Evolutionary conservation across 2,329 filamentous ascomycete species (phyloP), one percentile per base, ranked within the genome.

Genomic region (Didymella sp.): DNA sequence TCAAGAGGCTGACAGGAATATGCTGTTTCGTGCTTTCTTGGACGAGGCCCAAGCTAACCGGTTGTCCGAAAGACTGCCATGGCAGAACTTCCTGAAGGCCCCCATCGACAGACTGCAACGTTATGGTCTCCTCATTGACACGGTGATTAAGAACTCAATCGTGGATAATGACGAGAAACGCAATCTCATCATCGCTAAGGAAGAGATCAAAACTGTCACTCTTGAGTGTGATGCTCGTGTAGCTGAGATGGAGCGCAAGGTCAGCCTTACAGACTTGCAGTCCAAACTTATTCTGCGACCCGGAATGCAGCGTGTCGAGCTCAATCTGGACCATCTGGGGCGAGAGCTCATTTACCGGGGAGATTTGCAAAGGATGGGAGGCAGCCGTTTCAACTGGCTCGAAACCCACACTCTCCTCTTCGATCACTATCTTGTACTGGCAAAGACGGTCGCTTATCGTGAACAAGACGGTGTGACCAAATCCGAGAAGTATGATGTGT

Each of bases 371-470:
- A 85, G 95, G 60, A 89, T 92, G 80, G 92, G 94, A 52, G 91
- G 89, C 40, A 96, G 91, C 73, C 88, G 92, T 54, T 95, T 98
- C 72, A 89, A 89, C 61, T 96, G 94, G 89, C 87, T 98, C 7
- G 95, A 99, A 69, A 96, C 91, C 0, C 92, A 97, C 73, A 92
- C 91, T 2, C 84, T 99, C 42, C 83, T 99, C 0, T 98, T 99
- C 71, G 96, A 99, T 70, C 93, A 99, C 77, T 99, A 97, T 75
- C 84, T 99, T 33, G 93, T 99, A 30, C 80, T 99, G 41, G 90
- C 95, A 35, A 99, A 99, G 80, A 82, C 81, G 6, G 83, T 91
- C 7, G 82, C 88, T 3, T 81, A 84, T 11, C 81, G 87, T 42
- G 92, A 92, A 68, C 85, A 87, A 41, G 84, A 87, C 41, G 86